Percentiles rank a stretch among this genome's conserved stretches.
Evolutionary conservation across 83 land plant genomes (phyloP).

Genomic region (Thuja plicata): DNA sequence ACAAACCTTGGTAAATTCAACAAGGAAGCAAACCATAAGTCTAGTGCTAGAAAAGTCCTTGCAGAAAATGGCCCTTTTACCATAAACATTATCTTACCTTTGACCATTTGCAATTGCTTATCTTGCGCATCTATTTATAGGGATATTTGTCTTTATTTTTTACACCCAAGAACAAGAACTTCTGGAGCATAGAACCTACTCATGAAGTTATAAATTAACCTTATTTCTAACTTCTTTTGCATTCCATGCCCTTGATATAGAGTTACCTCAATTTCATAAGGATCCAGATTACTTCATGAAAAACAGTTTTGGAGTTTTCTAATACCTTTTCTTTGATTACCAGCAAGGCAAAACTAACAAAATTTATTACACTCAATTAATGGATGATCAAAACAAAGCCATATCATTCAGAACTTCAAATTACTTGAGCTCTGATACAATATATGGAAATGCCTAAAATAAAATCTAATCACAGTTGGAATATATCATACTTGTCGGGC

Average conservation of each 20-base stretch:
- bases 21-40: background rate
- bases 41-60: background rate
- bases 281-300: background rate
- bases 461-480: background rate
- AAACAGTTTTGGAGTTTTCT: background rate
- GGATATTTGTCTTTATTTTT: background rate
- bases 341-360: background rate
- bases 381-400: background rate
- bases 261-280: background rate
- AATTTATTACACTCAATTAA: background rate
- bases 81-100: background rate
- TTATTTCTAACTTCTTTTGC: background rate
- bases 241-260: background rate
- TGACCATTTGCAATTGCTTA: background rate
- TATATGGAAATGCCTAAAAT: background rate
- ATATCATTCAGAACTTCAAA: background rate
- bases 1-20: background rate
- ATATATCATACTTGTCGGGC: conserved; percentile 64
- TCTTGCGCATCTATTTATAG: background rate
- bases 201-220: background rate
- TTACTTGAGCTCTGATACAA: conserved; percentile 6
- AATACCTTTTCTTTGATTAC: background rate
- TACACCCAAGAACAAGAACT: background rate
- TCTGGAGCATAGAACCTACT: background rate
- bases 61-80: background rate